Conservation (phyloP, 1,284 basidiomycete species). For the Boletus sp. region DNA sequence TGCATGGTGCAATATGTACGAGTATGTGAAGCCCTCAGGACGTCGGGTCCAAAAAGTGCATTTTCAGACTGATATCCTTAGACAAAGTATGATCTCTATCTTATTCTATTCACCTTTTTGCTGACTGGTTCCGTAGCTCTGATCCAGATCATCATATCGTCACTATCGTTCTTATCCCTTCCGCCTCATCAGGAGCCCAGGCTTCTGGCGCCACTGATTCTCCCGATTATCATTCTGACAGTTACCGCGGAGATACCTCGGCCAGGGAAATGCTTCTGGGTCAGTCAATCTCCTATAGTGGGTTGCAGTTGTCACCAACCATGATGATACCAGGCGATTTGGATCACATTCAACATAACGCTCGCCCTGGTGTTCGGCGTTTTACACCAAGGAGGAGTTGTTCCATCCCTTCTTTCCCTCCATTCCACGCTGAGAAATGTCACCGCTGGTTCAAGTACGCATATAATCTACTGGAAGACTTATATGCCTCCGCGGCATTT, state of each 20-base stretch:
- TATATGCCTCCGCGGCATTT: constrained; percentile 40
- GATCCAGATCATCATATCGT: constrained; percentile 30
- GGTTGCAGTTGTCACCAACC: background rate
- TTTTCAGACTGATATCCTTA: constrained; percentile 16
- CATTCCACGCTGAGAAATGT: constrained; percentile 22
- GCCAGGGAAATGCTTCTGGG: constrained; percentile 35
- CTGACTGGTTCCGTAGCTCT: constrained; percentile 26
- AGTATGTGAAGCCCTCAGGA: constrained; percentile 1
- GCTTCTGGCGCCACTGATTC: constrained; percentile 38
- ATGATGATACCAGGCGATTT: constrained; percentile 25
- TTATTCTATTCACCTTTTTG: background rate
- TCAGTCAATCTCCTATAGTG: constrained; percentile 13
- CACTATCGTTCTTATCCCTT: constrained; percentile 32
- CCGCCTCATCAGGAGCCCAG: constrained; percentile 43
- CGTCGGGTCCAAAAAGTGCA: constrained; percentile 7
- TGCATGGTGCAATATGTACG: constrained; percentile 9
- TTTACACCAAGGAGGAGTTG: constrained; percentile 40
- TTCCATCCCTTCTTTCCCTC: constrained; percentile 38
- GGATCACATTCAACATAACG: constrained; percentile 32
- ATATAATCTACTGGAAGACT: constrained; percentile 41
- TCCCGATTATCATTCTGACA: constrained; percentile 33
- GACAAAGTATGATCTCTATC: constrained; percentile 19
- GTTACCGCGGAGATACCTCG: constrained; percentile 28
- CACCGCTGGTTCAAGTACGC: constrained; percentile 5
- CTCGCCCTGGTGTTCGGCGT: constrained; percentile 36